Evolutionary conservation across 1,284 basidiomycete genomes (phyloP).

Genomic region (Peniophora sp.): DNA sequence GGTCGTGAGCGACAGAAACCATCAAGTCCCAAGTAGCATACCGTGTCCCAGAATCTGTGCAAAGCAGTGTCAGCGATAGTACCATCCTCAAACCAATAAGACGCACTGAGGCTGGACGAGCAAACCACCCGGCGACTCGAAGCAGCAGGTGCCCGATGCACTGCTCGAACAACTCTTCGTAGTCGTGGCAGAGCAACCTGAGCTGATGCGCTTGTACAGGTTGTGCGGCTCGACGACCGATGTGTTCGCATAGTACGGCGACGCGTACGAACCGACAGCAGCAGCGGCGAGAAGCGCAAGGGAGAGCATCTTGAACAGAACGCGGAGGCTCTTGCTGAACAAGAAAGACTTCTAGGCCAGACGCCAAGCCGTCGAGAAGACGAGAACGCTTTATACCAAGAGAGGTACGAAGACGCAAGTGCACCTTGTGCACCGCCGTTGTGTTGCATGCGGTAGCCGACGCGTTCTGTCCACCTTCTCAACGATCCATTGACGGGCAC

Average conservation of each 20-base stretch:
- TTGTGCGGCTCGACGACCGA: not conserved
- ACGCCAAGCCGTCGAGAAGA: too few species aligned
- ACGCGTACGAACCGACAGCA: not conserved
- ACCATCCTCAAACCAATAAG: slow-evolving; percentile 1
- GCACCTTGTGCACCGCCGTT: too few species aligned
- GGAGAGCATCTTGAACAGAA: not conserved
- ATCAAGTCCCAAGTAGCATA: not conserved
- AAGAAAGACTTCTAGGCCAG: not conserved
- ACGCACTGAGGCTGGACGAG: slow-evolving; percentile 54
- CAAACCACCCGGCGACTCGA: slow-evolving; percentile 35
- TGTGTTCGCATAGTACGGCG: too few species aligned
- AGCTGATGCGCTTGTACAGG: slow-evolving; percentile 22
- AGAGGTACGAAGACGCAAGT: too few species aligned
- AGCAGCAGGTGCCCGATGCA: slow-evolving; percentile 22
- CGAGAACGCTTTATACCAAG: too few species aligned
- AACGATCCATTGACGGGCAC: too few species aligned
- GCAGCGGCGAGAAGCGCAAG: not conserved
- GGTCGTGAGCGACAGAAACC: too few species aligned
- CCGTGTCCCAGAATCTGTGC: slow-evolving; percentile 22
- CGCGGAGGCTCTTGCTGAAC: not conserved
- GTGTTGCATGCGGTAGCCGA: too few species aligned
- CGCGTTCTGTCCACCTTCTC: too few species aligned
- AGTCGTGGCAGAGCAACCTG: slow-evolving; percentile 24
- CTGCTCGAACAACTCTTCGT: slow-evolving; percentile 17
- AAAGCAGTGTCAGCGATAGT: not conserved